These are phyloP conservation scores for Pseudogymnoascus sp. DNA, from an alignment of 2,329 filamentous ascomycete species.

Conservation along the genomic window DNA sequence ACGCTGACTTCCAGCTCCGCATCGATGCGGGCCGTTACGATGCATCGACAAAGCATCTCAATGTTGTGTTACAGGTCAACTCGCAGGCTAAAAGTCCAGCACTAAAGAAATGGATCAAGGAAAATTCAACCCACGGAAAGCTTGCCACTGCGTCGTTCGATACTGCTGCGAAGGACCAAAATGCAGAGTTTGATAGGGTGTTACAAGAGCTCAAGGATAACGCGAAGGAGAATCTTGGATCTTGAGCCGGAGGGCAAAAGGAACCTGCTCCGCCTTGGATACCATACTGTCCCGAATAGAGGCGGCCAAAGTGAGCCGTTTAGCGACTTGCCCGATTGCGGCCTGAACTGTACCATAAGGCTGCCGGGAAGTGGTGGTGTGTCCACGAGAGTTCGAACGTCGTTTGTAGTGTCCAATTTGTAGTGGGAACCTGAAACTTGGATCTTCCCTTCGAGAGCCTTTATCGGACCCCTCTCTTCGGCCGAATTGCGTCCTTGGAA, in stretches of 20 bases:
- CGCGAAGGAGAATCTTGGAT: neutral
- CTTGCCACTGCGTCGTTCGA: neutral
- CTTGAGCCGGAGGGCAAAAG: neutral
- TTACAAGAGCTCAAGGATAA: neutral
- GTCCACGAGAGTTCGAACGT: too few relatives aligned
- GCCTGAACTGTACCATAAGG: too few relatives aligned
- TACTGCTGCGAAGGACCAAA: constrained; percentile 1
- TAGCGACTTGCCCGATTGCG: too few relatives aligned
- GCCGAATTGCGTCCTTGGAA: too few relatives aligned
- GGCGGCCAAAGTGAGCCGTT: too few relatives aligned
- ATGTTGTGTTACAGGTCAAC: constrained; percentile 7
- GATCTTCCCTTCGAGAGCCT: too few relatives aligned
- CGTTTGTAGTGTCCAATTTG: too few relatives aligned
- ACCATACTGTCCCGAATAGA: too few relatives aligned
- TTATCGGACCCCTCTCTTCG: too few relatives aligned
- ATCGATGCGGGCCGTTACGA: constrained; percentile 3
- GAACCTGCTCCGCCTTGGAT: neutral
- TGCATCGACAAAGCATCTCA: neutral
- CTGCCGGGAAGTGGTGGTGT: too few relatives aligned
- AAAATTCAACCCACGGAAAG: constrained; percentile 3
- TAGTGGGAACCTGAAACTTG: too few relatives aligned
- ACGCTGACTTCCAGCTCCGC: neutral
- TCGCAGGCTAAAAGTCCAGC: neutral
- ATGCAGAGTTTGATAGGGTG: neutral
- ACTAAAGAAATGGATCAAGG: constrained; percentile 2